These are phyloP conservation scores for Perkinsus marinus DNA, from an alignment of 169 alveolate species.

Conservation along the genomic window DNA sequence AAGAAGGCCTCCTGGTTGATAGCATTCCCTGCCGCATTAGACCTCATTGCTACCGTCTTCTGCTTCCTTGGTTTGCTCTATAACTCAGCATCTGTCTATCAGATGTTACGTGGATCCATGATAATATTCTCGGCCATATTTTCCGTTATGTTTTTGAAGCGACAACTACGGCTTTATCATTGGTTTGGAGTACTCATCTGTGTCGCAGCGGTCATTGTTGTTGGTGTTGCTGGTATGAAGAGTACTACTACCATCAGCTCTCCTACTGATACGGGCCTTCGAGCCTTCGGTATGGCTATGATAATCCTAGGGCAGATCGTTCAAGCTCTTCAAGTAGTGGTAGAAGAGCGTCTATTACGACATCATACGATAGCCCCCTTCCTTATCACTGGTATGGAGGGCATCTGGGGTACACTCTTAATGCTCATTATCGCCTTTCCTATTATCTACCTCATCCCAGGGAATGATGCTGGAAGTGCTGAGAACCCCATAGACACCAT, in stretches of 20 bases:
- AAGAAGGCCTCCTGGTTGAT: neutral
- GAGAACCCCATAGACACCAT: neutral
- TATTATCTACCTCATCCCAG: neutral
- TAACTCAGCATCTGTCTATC: constrained; percentile 2
- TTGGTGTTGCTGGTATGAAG: neutral
- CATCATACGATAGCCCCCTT: neutral
- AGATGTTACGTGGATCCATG: neutral
- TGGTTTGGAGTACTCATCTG: neutral
- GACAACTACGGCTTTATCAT: neutral
- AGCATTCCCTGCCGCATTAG: neutral
- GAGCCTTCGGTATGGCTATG: constrained; percentile 1
- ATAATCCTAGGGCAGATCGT: neutral
- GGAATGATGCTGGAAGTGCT: neutral
- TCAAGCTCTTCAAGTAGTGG: neutral
- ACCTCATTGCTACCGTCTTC: neutral
- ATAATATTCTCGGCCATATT: neutral
- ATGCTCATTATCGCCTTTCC: neutral
- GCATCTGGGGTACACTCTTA: neutral
- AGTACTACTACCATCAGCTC: neutral
- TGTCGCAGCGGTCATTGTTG: neutral
- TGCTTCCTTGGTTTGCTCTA: constrained; percentile 3
- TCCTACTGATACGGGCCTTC: neutral
- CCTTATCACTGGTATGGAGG: neutral
- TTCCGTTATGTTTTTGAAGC: neutral
- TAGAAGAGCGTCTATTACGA: neutral